These are phyloP conservation scores for Pharus latifolius DNA, from an alignment of 176 grass and related monocot species.

Conservation along the genomic window DNA sequence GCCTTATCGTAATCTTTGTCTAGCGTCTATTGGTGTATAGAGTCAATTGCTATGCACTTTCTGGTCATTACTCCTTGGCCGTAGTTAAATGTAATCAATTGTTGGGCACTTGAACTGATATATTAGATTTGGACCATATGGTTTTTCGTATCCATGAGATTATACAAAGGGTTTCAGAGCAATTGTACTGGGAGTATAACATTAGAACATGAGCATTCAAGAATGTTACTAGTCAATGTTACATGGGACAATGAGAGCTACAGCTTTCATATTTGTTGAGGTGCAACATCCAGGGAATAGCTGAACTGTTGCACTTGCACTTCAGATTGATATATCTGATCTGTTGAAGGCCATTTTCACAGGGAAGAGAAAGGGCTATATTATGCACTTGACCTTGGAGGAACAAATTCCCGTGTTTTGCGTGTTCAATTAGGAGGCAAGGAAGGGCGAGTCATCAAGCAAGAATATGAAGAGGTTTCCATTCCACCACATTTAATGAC, in stretches of 20 bases:
- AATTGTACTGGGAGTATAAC: neutral
- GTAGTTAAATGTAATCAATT: neutral
- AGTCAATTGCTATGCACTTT: neutral
- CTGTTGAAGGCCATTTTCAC: neutral
- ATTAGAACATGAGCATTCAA: no score
- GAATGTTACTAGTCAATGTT: no score
- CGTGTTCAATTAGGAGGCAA: slow-evolving; percentile 64
- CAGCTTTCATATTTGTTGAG: no score
- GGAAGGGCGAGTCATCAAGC: slow-evolving; percentile 47
- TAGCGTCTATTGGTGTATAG: neutral
- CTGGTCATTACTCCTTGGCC: neutral
- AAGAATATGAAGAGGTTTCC: slow-evolving; percentile 54
- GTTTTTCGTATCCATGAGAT: neutral
- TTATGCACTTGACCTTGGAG: slow-evolving; percentile 86
- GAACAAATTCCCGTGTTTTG: slow-evolving; percentile 76
- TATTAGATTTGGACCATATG: neutral
- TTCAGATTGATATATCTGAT: neutral
- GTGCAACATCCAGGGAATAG: neutral
- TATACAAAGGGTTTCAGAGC: neutral
- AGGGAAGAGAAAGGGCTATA: slow-evolving; percentile 56
- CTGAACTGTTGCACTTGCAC: neutral
- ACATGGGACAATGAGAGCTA: no score
- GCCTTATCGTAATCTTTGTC: neutral
- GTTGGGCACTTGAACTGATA: neutral
- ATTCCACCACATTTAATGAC: slow-evolving; percentile 70